Evolutionary conservation across 441 rosid genomes (phyloP).

Genomic region (Gossypium schwendimanii): DNA sequence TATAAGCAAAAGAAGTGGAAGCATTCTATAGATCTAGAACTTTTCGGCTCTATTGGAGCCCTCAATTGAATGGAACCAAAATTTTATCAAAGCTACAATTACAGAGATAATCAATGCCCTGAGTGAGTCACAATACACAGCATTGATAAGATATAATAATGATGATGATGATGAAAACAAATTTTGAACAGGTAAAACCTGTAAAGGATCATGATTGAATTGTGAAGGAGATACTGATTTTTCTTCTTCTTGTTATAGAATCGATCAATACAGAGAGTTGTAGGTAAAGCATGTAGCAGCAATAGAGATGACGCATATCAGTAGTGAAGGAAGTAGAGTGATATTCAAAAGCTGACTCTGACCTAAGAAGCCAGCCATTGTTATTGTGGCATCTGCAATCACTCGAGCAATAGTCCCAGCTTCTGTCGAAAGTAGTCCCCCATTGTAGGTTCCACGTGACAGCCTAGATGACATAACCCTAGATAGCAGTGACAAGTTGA

Average conservation of each 20-base stretch:
- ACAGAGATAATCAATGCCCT: constrained; percentile 16
- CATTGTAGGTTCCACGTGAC: constrained; percentile 92
- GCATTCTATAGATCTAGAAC: background rate
- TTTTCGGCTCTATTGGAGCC: background rate
- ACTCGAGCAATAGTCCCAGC: constrained; percentile 95
- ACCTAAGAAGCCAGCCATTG: constrained; percentile 83
- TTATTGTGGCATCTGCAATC: constrained; percentile 85
- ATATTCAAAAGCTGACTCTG: constrained; percentile 57
- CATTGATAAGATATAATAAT: background rate
- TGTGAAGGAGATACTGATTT: constrained; percentile 2
- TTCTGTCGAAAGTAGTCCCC: constrained; percentile 94
- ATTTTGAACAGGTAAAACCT: constrained; percentile 7
- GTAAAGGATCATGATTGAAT: background rate
- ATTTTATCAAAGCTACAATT: constrained; percentile 11
- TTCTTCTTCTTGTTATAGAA: background rate
- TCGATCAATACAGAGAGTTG: constrained; percentile 72
- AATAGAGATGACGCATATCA: constrained; percentile 67
- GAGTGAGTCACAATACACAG: background rate
- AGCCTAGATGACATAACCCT: constrained; percentile 97
- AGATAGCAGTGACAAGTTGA: constrained; percentile 83
- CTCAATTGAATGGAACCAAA: background rate
- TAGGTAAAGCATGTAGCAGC: constrained; percentile 81
- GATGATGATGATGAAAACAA: background rate
- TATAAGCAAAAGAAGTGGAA: background rate
- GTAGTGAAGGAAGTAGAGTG: constrained; percentile 78